Evolutionary conservation across 2,329 filamentous ascomycete genomes (phyloP).

Genomic region (Phaeosphaeriaceae sp.): DNA sequence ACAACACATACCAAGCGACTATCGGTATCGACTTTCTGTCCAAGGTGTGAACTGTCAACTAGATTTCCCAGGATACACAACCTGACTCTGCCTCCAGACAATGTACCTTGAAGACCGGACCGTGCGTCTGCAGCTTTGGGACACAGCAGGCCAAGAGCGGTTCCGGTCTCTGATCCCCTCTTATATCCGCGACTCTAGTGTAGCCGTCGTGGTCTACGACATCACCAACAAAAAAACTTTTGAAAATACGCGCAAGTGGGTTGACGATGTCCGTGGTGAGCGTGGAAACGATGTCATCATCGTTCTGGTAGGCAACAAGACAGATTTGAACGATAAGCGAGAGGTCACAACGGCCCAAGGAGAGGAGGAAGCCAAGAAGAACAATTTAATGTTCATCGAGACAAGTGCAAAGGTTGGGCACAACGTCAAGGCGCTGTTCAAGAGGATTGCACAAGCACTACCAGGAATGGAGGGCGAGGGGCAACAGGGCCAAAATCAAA

Average conservation of each 20-base stretch:
- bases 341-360: conserved; percentile 96
- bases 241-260: conserved; percentile 99
- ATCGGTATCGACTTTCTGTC: conserved; percentile 99
- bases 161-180: conserved; percentile 97
- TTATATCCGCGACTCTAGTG: conserved; percentile 97
- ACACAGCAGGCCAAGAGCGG: conserved; percentile 95
- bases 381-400: conserved; percentile 98
- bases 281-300: conserved; percentile 99
- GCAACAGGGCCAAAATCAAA: conserved; percentile 77
- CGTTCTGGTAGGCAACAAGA: conserved; percentile 98
- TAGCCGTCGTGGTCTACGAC: conserved; percentile 98
- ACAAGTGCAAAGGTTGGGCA: conserved; percentile 97
- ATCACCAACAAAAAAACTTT: conserved; percentile 98
- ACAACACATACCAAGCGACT: conserved; percentile 99
- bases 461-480: conserved; percentile 96
- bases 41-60: conserved; percentile 66
- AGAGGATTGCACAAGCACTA: conserved; percentile 95
- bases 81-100: conserved; percentile 64
- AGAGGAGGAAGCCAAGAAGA: conserved; percentile 97
- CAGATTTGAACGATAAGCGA: conserved; percentile 95
- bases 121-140: conserved; percentile 96
- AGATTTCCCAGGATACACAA: neutral
- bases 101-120: conserved; percentile 99
- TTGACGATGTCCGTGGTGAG: conserved; percentile 96
- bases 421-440: conserved; percentile 97